These are phyloP conservation scores for Eucalyptus rudis DNA, from an alignment of 345 rosid genomes.

Conservation along the genomic window DNA sequence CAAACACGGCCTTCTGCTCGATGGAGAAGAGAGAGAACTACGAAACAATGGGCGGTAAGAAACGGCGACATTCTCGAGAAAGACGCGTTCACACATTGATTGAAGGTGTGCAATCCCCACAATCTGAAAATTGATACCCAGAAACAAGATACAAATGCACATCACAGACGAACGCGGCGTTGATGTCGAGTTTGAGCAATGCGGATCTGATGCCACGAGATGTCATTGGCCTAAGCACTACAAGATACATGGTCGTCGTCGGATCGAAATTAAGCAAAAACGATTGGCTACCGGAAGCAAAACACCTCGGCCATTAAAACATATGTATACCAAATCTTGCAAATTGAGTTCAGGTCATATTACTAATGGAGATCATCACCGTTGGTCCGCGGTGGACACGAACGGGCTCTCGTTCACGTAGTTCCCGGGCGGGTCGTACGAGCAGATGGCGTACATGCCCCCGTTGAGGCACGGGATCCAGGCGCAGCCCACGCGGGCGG, in stretches of 20 bases:
- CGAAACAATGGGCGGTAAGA: background rate
- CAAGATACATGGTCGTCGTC: background rate
- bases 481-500: constrained; percentile 25
- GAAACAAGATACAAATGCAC: background rate
- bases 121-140: background rate
- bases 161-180: background rate
- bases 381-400: background rate
- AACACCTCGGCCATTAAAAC: background rate
- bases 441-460: constrained; percentile 18
- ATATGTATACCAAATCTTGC: background rate
- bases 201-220: background rate
- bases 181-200: background rate
- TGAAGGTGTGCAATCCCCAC: background rate
- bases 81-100: background rate
- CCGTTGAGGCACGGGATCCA: background rate
- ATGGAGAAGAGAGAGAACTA: background rate
- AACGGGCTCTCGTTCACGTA: constrained; percentile 24
- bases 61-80: background rate
- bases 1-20: background rate
- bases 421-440: constrained; percentile 36
- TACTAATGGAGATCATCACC: background rate
- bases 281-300: background rate
- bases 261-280: background rate
- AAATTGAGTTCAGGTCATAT: background rate
- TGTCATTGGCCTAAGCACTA: background rate